These are phyloP conservation scores for Wickerhamomyces alni DNA, from an alignment of 805 yeast genomes.

Conservation along the genomic window DNA sequence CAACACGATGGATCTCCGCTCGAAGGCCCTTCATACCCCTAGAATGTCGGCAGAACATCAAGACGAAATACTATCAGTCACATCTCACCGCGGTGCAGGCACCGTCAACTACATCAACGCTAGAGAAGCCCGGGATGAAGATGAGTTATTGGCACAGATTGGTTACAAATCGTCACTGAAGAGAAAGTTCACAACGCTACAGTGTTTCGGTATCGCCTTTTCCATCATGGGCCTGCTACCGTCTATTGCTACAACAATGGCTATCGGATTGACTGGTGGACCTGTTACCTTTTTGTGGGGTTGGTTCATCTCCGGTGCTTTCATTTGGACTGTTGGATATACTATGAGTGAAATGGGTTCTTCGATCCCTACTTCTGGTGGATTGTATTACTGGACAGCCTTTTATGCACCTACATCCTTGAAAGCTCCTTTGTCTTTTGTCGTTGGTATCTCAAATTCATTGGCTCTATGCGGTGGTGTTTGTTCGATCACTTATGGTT, in stretches of 20 bases:
- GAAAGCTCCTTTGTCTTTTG: conserved; percentile 44
- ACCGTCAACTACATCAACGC: conserved; percentile 18
- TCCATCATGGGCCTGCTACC: conserved; percentile 62
- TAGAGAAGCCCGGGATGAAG: conserved; percentile 7
- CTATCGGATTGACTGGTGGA: conserved; percentile 48
- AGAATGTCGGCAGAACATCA: not conserved
- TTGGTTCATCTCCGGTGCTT: conserved; percentile 52
- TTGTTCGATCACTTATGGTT: conserved; percentile 61
- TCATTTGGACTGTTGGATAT: conserved; percentile 49
- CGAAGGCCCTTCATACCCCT: no score
- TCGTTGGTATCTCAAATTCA: conserved; percentile 59
- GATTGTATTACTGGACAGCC: conserved; percentile 57
- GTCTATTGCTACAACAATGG: conserved; percentile 47
- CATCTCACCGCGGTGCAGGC: conserved; percentile 8
- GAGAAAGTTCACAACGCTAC: conserved; percentile 50
- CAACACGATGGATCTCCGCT: no score
- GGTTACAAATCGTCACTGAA: conserved; percentile 63
- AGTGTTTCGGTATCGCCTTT: conserved; percentile 62
- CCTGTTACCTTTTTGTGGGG: conserved; percentile 59
- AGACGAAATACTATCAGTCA: conserved; percentile 1
- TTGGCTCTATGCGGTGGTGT: conserved; percentile 56
- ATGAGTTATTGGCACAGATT: conserved; percentile 25
- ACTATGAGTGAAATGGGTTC: conserved; percentile 56
- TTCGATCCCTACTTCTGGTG: conserved; percentile 68
- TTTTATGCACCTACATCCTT: conserved; percentile 49